These are phyloP conservation scores for Prunus davidiana DNA, from an alignment of 306 rosid species.

Conservation along the genomic window DNA sequence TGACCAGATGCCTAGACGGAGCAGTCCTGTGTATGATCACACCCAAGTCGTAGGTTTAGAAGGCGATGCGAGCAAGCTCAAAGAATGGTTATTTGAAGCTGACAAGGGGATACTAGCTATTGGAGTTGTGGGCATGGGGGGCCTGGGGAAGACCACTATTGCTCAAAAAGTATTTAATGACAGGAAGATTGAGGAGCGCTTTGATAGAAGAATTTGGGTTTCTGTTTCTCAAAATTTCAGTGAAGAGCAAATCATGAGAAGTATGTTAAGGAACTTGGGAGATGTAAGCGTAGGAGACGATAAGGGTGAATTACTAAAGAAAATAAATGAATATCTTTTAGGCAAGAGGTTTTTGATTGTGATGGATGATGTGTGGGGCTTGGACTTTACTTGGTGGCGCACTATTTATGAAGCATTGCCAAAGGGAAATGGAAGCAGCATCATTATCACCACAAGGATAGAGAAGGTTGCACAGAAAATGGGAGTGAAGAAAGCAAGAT, in stretches of 20 bases:
- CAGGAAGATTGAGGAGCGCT: constrained; percentile 19
- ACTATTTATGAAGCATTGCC: constrained; percentile 23
- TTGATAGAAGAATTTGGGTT: constrained; percentile 33
- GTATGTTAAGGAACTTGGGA: constrained; percentile 29
- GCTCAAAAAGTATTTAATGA: constrained; percentile 32
- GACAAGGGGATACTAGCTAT: constrained; percentile 20
- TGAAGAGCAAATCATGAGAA: constrained; percentile 33
- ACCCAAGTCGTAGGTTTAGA: constrained; percentile 39
- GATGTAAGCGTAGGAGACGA: constrained; percentile 27
- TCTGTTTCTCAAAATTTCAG: constrained; percentile 33
- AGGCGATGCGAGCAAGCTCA: constrained; percentile 27
- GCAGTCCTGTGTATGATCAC: constrained; percentile 38
- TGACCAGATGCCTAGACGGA: constrained; percentile 31
- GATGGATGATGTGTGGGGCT: constrained; percentile 35
- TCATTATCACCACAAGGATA: constrained; percentile 27
- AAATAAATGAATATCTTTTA: constrained; percentile 23
- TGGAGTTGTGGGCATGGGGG: constrained; percentile 44
- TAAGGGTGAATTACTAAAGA: constrained; percentile 19
- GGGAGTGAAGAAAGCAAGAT: constrained; percentile 24
- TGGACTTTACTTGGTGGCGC: constrained; percentile 19
- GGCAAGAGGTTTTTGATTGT: constrained; percentile 35
- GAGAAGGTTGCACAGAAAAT: constrained; percentile 26
- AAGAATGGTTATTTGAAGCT: constrained; percentile 27
- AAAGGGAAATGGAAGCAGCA: constrained; percentile 25
- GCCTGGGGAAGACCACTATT: constrained; percentile 31